These are phyloP conservation scores for Aurantiochytrium sp. DNA, from an alignment of 108 stramenopile species.

Conservation along the genomic window DNA sequence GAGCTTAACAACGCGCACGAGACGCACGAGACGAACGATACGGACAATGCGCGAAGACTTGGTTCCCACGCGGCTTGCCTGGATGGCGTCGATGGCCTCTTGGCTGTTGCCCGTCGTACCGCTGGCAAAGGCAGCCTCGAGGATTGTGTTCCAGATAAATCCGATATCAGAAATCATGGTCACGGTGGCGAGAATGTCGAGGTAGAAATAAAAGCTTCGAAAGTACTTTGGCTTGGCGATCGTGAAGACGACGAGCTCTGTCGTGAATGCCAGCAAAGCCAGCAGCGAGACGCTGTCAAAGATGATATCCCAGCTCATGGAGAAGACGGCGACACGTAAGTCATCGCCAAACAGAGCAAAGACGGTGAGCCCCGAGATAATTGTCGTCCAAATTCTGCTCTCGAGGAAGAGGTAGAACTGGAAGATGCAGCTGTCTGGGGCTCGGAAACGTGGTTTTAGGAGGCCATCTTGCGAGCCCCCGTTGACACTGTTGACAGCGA, in stretches of 20 bases:
- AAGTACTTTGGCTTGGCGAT: conserved; percentile 32
- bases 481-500: neutral
- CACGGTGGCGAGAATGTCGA: conserved; percentile 59
- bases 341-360: conserved; percentile 58
- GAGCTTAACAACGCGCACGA: conserved; percentile 60
- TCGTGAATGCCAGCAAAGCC: conserved; percentile 46
- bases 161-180: conserved; percentile 54
- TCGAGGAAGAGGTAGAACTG: neutral
- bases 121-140: conserved; percentile 30
- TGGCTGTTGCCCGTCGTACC: neutral
- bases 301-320: conserved; percentile 34
- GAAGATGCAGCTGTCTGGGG: neutral
- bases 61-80: conserved; percentile 46
- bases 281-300: conserved; percentile 44
- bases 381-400: neutral
- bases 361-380: conserved; percentile 53
- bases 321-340: conserved; percentile 35
- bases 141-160: conserved; percentile 47
- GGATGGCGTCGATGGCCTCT: conserved; percentile 33
- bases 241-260: conserved; percentile 40
- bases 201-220: conserved; percentile 65
- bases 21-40: conserved; percentile 58
- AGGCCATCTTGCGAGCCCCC: neutral
- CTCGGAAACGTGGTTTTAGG: neutral
- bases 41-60: conserved; percentile 48